Evolutionary conservation across 176 grass and related monocot genomes (phyloP), one percentile per base, ranked within the genome.

Genomic region (Thinopyrum elongatum): DNA sequence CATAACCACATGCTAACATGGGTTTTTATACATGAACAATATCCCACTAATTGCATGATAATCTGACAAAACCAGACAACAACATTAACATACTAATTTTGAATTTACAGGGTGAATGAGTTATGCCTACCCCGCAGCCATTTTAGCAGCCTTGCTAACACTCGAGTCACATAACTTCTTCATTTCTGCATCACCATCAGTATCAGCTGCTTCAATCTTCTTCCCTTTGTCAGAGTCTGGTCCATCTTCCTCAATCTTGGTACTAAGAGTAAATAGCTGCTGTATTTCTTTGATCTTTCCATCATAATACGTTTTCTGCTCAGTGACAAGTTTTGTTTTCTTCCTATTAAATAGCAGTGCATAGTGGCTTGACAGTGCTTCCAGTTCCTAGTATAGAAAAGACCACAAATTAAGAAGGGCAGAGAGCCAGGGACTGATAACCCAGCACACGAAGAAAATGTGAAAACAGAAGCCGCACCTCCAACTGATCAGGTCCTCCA

Each of bases 401-500:
- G 17, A 28, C 26, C 19, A 23, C 34, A 81, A 41, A 79, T 80
- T n/a, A 70, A 57, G 74, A 73, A 25, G 72, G 14, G 67, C 12
- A 78, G 57, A 85, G 7, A 38, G 14, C 53, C 21, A 82, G 57
- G 82, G 13, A 31, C 51, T 75, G 62, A 35, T 25, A 74, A 68
- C 3, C 46, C 76, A 82, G 79, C 15, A 72, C 10, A 65, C 23
- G 13, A 70, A 76, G 72, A 80, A 36, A 46, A 46, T 79, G 55
- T n/a, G 21, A 62, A 93, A 93, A 87, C 23, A 82, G 26, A 78
- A 86, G 53, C 23, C 59, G 15, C 61, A 95, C 95, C 93, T 99
- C 94, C 21, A 99, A 88, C 60, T 96, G 94, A 92, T 99, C 97
- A 83, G 97, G 97, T 41, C 97, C 97, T 60, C 97, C 97, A 90